Conservation (phyloP, 2,329 filamentous ascomycete genomes). For the Alternaria triticimaculans region DNA sequence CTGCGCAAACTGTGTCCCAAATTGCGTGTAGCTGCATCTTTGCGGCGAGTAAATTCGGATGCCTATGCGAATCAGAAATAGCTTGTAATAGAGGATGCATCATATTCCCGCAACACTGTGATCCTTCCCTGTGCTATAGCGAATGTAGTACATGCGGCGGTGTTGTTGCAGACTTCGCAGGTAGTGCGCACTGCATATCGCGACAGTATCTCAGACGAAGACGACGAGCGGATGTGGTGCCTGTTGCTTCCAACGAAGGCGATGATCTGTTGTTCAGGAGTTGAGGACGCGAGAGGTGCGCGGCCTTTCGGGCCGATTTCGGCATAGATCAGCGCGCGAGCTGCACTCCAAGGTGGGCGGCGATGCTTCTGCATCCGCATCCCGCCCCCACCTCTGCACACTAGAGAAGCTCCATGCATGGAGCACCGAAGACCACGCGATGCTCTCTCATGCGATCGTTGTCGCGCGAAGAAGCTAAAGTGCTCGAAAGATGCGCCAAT, state of each 20-base stretch:
- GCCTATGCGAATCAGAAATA: background rate
- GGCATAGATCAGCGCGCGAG: slow-evolving; percentile 5
- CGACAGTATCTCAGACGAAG: background rate
- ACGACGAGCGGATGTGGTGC: background rate
- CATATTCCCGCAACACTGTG: background rate
- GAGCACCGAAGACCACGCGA: slow-evolving; percentile 29
- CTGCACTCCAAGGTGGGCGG: background rate
- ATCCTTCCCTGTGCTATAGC: background rate
- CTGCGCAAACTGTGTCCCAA: too few species aligned
- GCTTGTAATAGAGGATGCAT: background rate
- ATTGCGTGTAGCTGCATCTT: too few species aligned
- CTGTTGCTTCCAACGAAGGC: background rate
- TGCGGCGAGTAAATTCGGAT: background rate
- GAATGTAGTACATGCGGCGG: background rate
- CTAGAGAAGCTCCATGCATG: slow-evolving; percentile 24
- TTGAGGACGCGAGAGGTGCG: background rate
- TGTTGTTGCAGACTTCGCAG: background rate
- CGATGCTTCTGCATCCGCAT: slow-evolving; percentile 11
- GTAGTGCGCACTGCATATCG: background rate
- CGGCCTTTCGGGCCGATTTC: slow-evolving; percentile 4
- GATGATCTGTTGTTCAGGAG: background rate
- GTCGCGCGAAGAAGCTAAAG: slow-evolving; percentile 35
- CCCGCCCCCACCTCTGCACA: slow-evolving; percentile 13
- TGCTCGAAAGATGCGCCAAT: slow-evolving; percentile 34
- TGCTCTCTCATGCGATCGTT: slow-evolving; percentile 30